Evolutionary conservation across 441 rosid genomes (phyloP).

Genomic region (Dalechampia spathulata): DNA sequence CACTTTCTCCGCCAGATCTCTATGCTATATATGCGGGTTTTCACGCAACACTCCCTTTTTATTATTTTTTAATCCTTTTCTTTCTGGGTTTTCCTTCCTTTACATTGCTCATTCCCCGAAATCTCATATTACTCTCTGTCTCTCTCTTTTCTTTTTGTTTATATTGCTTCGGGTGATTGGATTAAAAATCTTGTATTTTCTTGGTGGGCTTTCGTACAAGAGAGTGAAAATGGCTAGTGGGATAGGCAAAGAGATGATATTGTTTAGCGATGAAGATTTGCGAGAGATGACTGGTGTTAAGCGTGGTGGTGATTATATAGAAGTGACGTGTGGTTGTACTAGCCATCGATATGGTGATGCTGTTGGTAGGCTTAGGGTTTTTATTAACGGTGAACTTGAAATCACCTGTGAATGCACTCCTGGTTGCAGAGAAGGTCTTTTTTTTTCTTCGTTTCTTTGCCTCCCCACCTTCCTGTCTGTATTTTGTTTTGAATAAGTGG

Average conservation of each 20-base stretch:
- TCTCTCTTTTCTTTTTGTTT: too few relatives aligned
- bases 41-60: slow-evolving; percentile 18
- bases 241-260: slow-evolving; percentile 39
- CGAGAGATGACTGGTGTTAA: slow-evolving; percentile 76
- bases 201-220: slow-evolving; percentile 11
- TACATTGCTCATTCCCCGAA: slow-evolving; percentile 28
- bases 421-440: slow-evolving; percentile 96
- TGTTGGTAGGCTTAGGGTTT: slow-evolving; percentile 99
- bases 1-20: slow-evolving; percentile 55
- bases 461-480: slow-evolving; percentile 28
- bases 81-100: slow-evolving; percentile 35
- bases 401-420: slow-evolving; percentile 98
- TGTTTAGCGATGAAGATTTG: slow-evolving; percentile 90
- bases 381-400: slow-evolving; percentile 81
- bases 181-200: slow-evolving; percentile 13
- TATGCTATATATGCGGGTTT: too few relatives aligned
- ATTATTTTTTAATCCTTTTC: not conserved
- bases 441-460: too few relatives aligned
- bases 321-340: slow-evolving; percentile 98
- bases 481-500: slow-evolving; percentile 53
- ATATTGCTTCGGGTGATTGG: slow-evolving; percentile 4
- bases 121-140: slow-evolving; percentile 20
- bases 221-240: slow-evolving; percentile 47
- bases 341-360: slow-evolving; percentile 98
- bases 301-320: slow-evolving; percentile 61